Conservation (phyloP, 257 asterid species). For the Pogostemon cablin region DNA sequence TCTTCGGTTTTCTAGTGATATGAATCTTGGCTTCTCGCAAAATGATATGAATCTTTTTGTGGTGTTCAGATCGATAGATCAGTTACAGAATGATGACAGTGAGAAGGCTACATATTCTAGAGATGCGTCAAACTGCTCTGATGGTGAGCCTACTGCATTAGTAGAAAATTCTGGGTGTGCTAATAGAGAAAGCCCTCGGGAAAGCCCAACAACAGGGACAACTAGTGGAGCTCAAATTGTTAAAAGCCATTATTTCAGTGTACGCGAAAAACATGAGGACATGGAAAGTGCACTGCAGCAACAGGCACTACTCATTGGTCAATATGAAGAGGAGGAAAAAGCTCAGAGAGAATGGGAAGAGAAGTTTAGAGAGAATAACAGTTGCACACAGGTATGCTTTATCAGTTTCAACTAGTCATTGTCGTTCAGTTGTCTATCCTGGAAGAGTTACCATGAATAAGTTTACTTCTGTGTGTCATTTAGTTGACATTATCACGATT, state of each 20-base stretch:
- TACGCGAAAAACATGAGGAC: constrained; percentile 45
- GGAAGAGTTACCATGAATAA: background rate
- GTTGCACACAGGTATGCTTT: constrained; percentile 59
- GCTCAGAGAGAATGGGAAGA: constrained; percentile 95
- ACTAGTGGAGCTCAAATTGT: constrained; percentile 36
- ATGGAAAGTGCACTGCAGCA: constrained; percentile 65
- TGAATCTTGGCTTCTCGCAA: background rate
- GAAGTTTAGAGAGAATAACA: constrained; percentile 66
- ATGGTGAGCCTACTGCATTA: constrained; percentile 35
- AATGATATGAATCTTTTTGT: constrained; percentile 32
- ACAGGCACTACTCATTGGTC: constrained; percentile 60
- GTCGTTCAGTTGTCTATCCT: constrained; percentile 5
- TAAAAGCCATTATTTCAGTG: constrained; percentile 37
- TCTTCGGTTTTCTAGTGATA: background rate
- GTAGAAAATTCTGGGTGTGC: constrained; percentile 40
- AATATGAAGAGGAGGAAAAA: constrained; percentile 73
- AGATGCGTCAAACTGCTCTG: constrained; percentile 50
- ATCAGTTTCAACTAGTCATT: constrained; percentile 13
- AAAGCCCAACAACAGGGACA: constrained; percentile 36
- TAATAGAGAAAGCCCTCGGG: constrained; percentile 40
- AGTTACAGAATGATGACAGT: constrained; percentile 40
- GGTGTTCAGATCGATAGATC: constrained; percentile 58
- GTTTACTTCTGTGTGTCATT: background rate
- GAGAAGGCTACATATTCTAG: constrained; percentile 39
- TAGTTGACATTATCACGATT: background rate